Evolutionary conservation across 2,329 filamentous ascomycete genomes (phyloP), one percentile per base, ranked within the genome.

Genomic region (Penicillium occitanis): DNA sequence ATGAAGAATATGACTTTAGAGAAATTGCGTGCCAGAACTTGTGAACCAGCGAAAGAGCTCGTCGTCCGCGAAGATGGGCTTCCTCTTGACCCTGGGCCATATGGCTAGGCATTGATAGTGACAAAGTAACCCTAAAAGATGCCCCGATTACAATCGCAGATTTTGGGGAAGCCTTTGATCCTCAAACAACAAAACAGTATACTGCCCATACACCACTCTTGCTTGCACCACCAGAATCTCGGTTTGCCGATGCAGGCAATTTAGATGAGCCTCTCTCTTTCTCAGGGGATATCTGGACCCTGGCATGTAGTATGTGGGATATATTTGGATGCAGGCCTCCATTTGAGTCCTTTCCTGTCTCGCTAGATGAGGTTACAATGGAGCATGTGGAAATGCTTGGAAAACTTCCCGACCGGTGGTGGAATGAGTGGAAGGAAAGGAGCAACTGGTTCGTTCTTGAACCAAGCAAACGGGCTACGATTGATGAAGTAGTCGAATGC

Each of bases 291-390:
- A 22, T 62, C 0, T 61, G 59, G 42, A 61, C 58, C 37, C 25
- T 61, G 2, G 74, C 72, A 0, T 79, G 74, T 61, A 67, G 71
- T 0, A 76, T 81, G 10, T 81, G 73, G 71, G 73, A 71, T 40
- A 69, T 80, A 0, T 5, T 80, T 33, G 73, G 71, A 14, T 68
- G 72, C 22, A 58, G 67, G 57, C 63, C 72, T 6, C 66, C 76
- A 51, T 73, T 77, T 25, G 71, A 70, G 35, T 68, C 69, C 5
- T 71, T 72, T 5, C 64, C 72, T 7, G 67, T 70, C 10, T 66
- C 66, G 1, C 64, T 70, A 19, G 71, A 76, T 30, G 69, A 73
- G 7, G 71, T 74, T 30, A 74, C 71, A 5, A 65, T 59, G 33
- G 66, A 77, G 61, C 72, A 75, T 50, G 68, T 77, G 22, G 69